Base-by-base conservation (phyloP, 31 red algal species). In the Endocladia muricata region DNA sequence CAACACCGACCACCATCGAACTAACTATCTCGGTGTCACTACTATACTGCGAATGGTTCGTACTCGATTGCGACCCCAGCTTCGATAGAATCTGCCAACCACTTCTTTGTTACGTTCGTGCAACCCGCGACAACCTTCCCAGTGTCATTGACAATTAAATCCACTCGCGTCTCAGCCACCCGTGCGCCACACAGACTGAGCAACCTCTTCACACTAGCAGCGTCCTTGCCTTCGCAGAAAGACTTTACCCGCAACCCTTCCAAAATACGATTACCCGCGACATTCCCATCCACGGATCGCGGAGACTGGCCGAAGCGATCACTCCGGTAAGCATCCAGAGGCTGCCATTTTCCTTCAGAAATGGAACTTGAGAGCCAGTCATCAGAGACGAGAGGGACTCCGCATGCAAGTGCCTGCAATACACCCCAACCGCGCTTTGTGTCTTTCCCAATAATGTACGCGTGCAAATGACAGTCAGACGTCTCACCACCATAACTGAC, bases 41-140 rank as follows among this genome's bases (percentile, higher is more conserved):
- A 19, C 22, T 44, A 35, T 15, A 84, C 19, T 49, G 35, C 23
- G 73, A 78, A 87, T 2, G 30, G 28, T 2, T 75, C 83, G 33
- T 72, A 78, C 4, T 77, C 73, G 30, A 87, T 37, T 36, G 65
- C 58, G 2, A 68, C 73, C n/a, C 83, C 83, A 43, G 72, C 61
- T 61, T 87, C 83, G 30, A 87, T 71, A 51, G 83, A 87, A 54
- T 87, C 83, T 37, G 83, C 83, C 2, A 87, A 38, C 83, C 83
- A 87, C 37, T 77, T 87, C 51, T 87, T 87, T 38, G 57, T 26
- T 13, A 87, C 83, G 59, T 87, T 68, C 1, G 43, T 61, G 33
- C 44, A 49, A 2, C 70, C 62, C 36, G 38, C 56, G 15, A 73
- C 73, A 25, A 67, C 52, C 63, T 70, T 68, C 52, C 71, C 72